These are phyloP conservation scores for Naganishia kalamii DNA, from an alignment of 768 basidiomycete genomes.

Conservation along the genomic window DNA sequence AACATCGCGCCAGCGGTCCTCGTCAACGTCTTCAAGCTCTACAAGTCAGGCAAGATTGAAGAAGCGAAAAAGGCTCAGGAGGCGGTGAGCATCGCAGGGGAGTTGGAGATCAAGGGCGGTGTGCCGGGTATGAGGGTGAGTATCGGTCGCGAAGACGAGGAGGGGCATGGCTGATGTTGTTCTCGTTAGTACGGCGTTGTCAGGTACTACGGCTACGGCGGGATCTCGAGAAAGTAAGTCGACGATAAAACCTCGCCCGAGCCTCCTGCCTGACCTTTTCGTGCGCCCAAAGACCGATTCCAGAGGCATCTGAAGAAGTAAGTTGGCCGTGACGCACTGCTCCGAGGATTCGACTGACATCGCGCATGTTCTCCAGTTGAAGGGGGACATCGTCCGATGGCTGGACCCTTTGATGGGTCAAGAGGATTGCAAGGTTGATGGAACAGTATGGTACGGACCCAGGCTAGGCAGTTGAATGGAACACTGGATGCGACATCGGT, in stretches of 20 bases:
- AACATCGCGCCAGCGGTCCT: constrained; percentile 32
- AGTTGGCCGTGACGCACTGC: no score
- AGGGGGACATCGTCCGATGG: neutral
- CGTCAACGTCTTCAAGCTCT: constrained; percentile 26
- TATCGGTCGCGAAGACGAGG: neutral
- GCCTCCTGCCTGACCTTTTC: neutral
- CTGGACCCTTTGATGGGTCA: constrained; percentile 17
- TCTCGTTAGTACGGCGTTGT: constrained; percentile 20
- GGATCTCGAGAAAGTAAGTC: constrained; percentile 19
- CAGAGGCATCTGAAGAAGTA: constrained; percentile 23
- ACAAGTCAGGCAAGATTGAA: constrained; percentile 22
- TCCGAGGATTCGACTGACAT: neutral
- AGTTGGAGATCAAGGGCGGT: constrained; percentile 26
- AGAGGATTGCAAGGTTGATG: constrained; percentile 6
- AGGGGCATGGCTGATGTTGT: neutral
- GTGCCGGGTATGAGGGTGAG: constrained; percentile 33
- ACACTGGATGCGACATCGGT: no score
- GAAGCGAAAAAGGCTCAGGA: constrained; percentile 28
- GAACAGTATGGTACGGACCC: no score
- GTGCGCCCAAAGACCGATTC: constrained; percentile 25
- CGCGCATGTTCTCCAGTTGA: neutral
- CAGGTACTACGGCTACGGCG: constrained; percentile 31
- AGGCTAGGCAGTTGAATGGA: no score
- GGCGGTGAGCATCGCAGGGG: constrained; percentile 25
- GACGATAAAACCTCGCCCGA: constrained; percentile 9